These are phyloP conservation scores for Oleoguttula mirabilis DNA, from an alignment of 495 filamentous ascomycete genomes.

Conservation along the genomic window DNA sequence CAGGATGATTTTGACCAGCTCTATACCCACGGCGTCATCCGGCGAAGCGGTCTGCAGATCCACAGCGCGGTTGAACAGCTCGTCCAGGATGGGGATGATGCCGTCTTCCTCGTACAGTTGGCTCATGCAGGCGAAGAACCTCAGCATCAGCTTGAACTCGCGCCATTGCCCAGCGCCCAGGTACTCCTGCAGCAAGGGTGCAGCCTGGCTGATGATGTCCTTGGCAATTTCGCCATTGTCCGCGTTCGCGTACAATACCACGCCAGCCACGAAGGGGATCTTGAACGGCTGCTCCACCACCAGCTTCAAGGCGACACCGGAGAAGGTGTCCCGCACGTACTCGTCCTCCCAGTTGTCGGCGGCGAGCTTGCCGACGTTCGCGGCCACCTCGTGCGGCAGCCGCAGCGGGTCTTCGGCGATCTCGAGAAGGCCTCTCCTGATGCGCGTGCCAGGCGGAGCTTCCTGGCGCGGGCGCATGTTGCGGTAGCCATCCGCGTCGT, in stretches of 20 bases:
- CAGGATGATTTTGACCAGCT: constrained; percentile 90
- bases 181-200: constrained; percentile 44
- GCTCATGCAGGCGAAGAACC: constrained; percentile 76
- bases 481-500: constrained; percentile 48
- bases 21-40: constrained; percentile 78
- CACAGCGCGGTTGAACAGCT: constrained; percentile 71
- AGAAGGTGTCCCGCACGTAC: constrained; percentile 54
- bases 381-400: constrained; percentile 66
- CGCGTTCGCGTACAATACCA: constrained; percentile 62
- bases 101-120: constrained; percentile 68
- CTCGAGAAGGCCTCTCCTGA: constrained; percentile 14
- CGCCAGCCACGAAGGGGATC: constrained; percentile 79
- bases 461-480: constrained; percentile 62
- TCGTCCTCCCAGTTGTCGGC: constrained; percentile 73
- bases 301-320: constrained; percentile 63
- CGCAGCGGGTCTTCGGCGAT: constrained; percentile 16
- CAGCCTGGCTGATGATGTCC: constrained; percentile 52
- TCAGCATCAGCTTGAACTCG: constrained; percentile 77
- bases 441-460: constrained; percentile 41
- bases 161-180: constrained; percentile 68
- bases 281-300: constrained; percentile 86
- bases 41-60: constrained; percentile 83
- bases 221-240: constrained; percentile 58
- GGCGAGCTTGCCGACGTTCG: constrained; percentile 60
- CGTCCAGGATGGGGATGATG: constrained; percentile 71